These are phyloP conservation scores for Rubia peregrina DNA, from an alignment of 305 asterid species.

Conservation along the genomic window DNA sequence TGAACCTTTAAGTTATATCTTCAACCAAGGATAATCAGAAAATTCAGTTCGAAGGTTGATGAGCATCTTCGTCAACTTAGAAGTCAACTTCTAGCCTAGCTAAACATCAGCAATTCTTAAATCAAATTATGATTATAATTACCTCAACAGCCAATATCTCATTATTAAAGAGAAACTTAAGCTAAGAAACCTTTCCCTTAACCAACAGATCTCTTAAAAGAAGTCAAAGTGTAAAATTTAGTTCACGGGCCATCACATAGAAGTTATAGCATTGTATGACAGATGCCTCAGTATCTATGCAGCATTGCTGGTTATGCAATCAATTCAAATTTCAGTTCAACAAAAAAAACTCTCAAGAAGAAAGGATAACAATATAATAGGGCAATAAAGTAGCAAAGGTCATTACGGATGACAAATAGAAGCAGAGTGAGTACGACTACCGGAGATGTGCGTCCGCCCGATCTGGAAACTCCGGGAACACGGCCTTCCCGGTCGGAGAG, in stretches of 20 bases:
- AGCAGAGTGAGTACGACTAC: slow-evolving; percentile 19
- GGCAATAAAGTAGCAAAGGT: not conserved
- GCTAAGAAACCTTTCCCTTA: not conserved
- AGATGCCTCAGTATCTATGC: not conserved
- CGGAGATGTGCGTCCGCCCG: too few species aligned
- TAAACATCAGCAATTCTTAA: not conserved
- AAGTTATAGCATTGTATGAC: not conserved
- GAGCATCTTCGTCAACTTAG: too few species aligned
- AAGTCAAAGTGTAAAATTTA: not conserved
- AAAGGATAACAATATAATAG: not conserved
- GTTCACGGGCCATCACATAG: not conserved
- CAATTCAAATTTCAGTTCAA: not conserved
- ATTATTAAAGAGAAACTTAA: not conserved
- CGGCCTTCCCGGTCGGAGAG: too few species aligned
- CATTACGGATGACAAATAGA: slow-evolving; percentile 25
- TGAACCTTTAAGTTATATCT: not conserved
- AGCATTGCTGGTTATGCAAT: not conserved
- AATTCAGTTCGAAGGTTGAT: too few species aligned
- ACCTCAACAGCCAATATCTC: not conserved
- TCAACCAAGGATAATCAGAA: not conserved
- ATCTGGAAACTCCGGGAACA: too few species aligned
- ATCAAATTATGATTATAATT: not conserved
- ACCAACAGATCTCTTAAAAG: not conserved
- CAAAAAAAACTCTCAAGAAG: not conserved
- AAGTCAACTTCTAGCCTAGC: not conserved